phyloP scores from a whole-genome alignment of 1,284 basidiomycete species.

The Acaromyces ingoldii region DNA sequence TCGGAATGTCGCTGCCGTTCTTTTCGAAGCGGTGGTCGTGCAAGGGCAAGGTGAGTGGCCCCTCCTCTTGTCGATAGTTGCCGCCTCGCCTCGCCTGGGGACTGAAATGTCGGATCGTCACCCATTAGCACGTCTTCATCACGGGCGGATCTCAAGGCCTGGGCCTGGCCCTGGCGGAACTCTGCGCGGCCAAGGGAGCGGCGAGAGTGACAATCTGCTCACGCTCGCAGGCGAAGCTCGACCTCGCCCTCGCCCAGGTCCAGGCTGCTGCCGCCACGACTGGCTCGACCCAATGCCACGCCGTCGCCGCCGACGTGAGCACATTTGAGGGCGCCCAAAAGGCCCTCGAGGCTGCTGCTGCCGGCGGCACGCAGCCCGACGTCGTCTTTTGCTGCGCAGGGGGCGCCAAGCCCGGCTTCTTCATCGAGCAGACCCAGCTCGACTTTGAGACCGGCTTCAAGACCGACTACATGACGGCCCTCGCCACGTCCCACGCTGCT shows the following conservation, averaged over 20 bases:
- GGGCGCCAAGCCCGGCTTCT: slow-evolving; percentile 63
- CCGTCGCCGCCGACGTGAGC: slow-evolving; percentile 34
- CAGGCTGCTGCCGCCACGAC: slow-evolving; percentile 57
- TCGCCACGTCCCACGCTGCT: slow-evolving; percentile 65
- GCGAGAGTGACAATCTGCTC: slow-evolving; percentile 79
- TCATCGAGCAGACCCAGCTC: slow-evolving; percentile 64
- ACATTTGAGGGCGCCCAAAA: slow-evolving; percentile 55
- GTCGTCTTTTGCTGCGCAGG: slow-evolving; percentile 72
- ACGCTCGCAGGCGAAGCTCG: slow-evolving; percentile 62
- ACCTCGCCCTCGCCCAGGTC: slow-evolving; percentile 60
- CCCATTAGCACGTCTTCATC: slow-evolving; percentile 57
- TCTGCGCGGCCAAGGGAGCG: slow-evolving; percentile 68
- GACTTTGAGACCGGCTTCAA: slow-evolving; percentile 58
- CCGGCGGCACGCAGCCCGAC: slow-evolving; percentile 63
- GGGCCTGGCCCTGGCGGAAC: slow-evolving; percentile 67
- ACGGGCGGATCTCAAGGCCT: slow-evolving; percentile 77
- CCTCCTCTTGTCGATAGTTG: too few relatives aligned
- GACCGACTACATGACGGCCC: slow-evolving; percentile 57
- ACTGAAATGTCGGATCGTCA: too few relatives aligned
- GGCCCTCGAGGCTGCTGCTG: slow-evolving; percentile 60
- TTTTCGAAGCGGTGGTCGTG: not conserved
- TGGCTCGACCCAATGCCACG: not conserved
- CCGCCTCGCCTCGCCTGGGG: too few relatives aligned
- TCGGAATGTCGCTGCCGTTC: not conserved
- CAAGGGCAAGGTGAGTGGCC: slow-evolving; percentile 1